Evolutionary conservation across 176 grass and related monocot genomes (phyloP).

Genomic region (Zoysia pacifica): DNA sequence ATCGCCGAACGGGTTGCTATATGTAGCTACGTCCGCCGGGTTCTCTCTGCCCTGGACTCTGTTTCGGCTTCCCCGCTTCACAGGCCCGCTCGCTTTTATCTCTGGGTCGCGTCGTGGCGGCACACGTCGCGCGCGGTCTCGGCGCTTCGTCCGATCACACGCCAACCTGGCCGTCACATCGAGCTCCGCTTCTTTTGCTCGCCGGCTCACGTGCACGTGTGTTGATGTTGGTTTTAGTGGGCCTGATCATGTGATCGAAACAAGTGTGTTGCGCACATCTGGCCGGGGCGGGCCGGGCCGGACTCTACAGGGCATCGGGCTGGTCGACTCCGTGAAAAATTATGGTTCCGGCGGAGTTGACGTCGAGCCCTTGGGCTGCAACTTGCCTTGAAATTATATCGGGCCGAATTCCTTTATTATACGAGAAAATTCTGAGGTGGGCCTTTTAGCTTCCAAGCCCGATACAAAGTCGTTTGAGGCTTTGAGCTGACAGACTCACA

Average conservation of each 20-base stretch:
- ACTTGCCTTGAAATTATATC: neutral
- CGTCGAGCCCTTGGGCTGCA: too few relatives aligned
- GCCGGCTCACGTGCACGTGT: neutral
- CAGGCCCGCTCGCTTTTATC: neutral
- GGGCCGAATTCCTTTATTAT: neutral
- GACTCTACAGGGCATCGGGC: neutral
- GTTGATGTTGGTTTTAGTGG: neutral
- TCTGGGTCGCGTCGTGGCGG: neutral
- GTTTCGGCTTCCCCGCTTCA: neutral
- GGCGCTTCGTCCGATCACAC: slow-evolving; percentile 26
- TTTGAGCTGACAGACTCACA: too few relatives aligned
- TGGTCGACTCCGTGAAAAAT: too few relatives aligned
- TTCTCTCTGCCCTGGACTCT: neutral
- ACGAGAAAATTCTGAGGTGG: neutral
- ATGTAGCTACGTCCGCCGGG: neutral
- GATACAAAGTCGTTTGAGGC: neutral
- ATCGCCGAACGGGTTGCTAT: slow-evolving; percentile 4
- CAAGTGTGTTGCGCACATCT: neutral
- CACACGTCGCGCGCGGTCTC: slow-evolving; percentile 5
- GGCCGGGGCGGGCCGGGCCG: neutral
- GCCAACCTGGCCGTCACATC: slow-evolving; percentile 26
- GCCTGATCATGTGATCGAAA: neutral
- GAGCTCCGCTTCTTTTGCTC: neutral
- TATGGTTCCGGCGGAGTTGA: too few relatives aligned
- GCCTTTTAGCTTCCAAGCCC: neutral